Evolutionary conservation across 305 asterid genomes (phyloP), one percentile per base, ranked within the genome.

Genomic region (Solanum hybrid): DNA sequence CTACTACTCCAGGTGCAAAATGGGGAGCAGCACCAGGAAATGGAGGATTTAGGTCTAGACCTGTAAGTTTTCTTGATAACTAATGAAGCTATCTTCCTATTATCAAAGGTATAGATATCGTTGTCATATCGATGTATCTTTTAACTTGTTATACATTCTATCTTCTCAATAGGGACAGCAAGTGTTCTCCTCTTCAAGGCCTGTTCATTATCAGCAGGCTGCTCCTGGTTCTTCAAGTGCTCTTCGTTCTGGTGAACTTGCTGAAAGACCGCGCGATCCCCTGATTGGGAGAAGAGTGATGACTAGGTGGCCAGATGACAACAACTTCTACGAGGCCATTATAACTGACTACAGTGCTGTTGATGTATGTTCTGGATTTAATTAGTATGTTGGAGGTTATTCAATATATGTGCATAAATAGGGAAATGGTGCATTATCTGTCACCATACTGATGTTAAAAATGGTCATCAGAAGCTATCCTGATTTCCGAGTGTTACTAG

Each of bases 251-350:
- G 86, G 92, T 89, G 96, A 93, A 82, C 92, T 90, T 89, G 90
- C 95, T 56, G 97, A 93, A 90, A 91, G 94, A 93, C 89, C 90
- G 77, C 92, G 88, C 17, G 96, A 94, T 88, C 90, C 98, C 22
- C 89, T 96, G 81, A 87, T 96, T 81, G 98, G 99, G 89, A 94
- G 98, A 92, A 96, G 95, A 91, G 99, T 97, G 94, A 95, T 95
- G 99, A 96, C 94, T 82, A 94, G 98, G 92, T 96, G 98, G 98
- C 99, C 98, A 60, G 97, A 91, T 11, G 99, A 97, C 94, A 95
- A 93, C 90, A 96, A 96, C 92, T 97, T 97, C 90, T 97, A 96
- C 79, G 98, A 96, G 95, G 99, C 99, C 89, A 89, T 94, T 90
- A 94, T 96, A 91, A 92, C 92, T 86, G 96, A 95, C 78, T 96